Percentiles rank a stretch among this genome's conserved stretches.
Conservation (phyloP, 305 asterid genomes). For the Fraxinus nigra region DNA sequence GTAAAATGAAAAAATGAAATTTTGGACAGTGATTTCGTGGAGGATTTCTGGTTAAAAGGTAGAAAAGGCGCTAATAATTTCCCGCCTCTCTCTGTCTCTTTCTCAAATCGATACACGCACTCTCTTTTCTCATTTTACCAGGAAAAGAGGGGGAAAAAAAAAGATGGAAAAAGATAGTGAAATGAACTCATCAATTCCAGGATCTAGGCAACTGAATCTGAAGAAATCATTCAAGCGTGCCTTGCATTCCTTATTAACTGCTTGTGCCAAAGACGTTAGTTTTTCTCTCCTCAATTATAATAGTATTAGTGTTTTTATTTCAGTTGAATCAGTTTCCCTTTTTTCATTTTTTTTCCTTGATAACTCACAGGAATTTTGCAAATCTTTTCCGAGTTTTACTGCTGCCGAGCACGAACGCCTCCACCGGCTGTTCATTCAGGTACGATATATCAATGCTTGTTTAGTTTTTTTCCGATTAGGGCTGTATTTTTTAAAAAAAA, state of each 20-base stretch:
- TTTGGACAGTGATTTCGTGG: too few relatives aligned
- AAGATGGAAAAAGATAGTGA: neutral
- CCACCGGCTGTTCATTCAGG: slow-evolving; percentile 58
- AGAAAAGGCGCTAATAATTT: neutral
- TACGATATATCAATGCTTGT: slow-evolving; percentile 6
- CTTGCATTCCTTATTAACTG: slow-evolving; percentile 44
- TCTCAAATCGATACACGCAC: neutral
- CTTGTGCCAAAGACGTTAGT: slow-evolving; percentile 55
- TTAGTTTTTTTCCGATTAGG: neutral
- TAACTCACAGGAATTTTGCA: slow-evolving; percentile 44
- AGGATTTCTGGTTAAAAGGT: too few relatives aligned
- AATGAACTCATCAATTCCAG: slow-evolving; percentile 27
- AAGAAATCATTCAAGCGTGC: slow-evolving; percentile 50
- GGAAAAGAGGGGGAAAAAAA: neutral
- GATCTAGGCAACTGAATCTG: slow-evolving; percentile 51
- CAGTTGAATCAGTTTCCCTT: neutral
- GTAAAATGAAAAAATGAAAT: too few relatives aligned
- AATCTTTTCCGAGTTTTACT: slow-evolving; percentile 47
- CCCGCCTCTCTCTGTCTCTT: neutral
- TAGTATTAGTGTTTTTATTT: neutral
- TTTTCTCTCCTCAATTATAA: neutral
- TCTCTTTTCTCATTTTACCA: neutral
- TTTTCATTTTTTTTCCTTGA: neutral
- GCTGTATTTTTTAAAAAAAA: neutral
- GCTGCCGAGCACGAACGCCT: slow-evolving; percentile 55